Evolutionary conservation across 306 rosid species (phyloP), one percentile per base, ranked within the genome.

Genomic region (Quercus mongolica): DNA sequence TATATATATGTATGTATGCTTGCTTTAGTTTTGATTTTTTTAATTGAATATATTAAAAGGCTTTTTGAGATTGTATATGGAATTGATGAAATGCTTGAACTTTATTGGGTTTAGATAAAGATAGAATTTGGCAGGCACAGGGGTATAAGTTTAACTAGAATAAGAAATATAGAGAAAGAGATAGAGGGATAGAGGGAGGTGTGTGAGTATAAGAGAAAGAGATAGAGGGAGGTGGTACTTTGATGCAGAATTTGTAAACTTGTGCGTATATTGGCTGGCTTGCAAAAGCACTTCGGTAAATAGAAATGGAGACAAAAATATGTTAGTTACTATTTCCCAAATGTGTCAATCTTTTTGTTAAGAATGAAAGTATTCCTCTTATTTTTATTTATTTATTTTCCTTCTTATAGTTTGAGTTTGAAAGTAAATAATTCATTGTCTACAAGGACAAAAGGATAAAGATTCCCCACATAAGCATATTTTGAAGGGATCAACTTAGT

Each of bases 61-160:
- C 89, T 92, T 90, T 88, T 85, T 87, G 87, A 78, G 96, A 94
- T 89, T 89, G 89, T 86, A 87, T 91, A 82, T 85, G 92, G 87
- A 81, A 81, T 86, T 46, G 85, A 84, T 78, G 81, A 87, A 87
- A 76, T 84, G 78, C 59, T 79, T 79, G 74, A 85, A 85, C 94
- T 94, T 94, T 91, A 92, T 92, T 69, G 96, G 97, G 90, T 85
- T 88, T 87, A 80, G 97, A 79, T 91, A 90, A 91, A 91, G 96
- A 86, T 56, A 86, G 73, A 86, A 78, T 75, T 87, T 86, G 88
- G 91, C 96, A 90, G 91, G 77, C 79, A 74, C 72, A 79, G 49
- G 52, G 28, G 69, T 73, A 67, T 76, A 79, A 76, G 62, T 79
- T 76, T 59, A 56, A 38, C 78, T 31, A 4, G 35, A 31, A 31